Evolutionary conservation across 2,329 filamentous ascomycete species (phyloP), one percentile per base, ranked within the genome.

Genomic region (Aspergillus tamarii): DNA sequence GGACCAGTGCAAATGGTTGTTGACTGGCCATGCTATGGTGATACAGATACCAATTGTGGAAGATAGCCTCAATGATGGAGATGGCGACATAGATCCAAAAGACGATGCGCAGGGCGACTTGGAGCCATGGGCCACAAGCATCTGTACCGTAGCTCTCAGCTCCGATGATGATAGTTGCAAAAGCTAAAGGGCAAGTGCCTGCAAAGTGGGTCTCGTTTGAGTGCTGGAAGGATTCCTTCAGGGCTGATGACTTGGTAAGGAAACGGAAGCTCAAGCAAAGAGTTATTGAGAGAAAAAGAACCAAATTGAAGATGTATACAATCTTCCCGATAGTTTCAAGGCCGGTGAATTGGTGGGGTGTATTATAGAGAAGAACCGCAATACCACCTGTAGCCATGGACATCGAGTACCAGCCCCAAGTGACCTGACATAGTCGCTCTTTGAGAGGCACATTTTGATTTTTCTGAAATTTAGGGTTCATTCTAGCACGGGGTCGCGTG

Each of bases 381-480:
- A 92, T 77, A 0, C 89, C 89, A n/a, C 90, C 90, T 0, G 89
- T 91, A 43, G 87, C 89, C 89, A 92, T 92, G 3, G 88, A 87
- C 32, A 86, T 81, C 0, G 88, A 89, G 76, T 88, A 93, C 89
- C 89, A 91, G 19, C 85, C 86, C 88, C 87, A 88, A 1, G 85
- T 88, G 68, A 88, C 87, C 74, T 87, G 52, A 9, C 10, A 54
- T 21, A 54, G 30, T 23, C 52, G 52, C 4, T 36, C 19, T 36
- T 16, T 21, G 14, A 34, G 11, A 21, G 10, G 16, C 21, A 36
- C n/a, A 3, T 54, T 54, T 32, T 32, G 5, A 4, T 4, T 26
- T 32, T 3, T 26, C 2, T 36, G 52, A 36, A 12, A 32, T 34
- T 36, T 26, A 9, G 19, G 11, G 30, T 26, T 21, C 52, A 54